Evolutionary conservation across 2,329 filamentous ascomycete genomes (phyloP).

Genomic region (Helotiales sp.): DNA sequence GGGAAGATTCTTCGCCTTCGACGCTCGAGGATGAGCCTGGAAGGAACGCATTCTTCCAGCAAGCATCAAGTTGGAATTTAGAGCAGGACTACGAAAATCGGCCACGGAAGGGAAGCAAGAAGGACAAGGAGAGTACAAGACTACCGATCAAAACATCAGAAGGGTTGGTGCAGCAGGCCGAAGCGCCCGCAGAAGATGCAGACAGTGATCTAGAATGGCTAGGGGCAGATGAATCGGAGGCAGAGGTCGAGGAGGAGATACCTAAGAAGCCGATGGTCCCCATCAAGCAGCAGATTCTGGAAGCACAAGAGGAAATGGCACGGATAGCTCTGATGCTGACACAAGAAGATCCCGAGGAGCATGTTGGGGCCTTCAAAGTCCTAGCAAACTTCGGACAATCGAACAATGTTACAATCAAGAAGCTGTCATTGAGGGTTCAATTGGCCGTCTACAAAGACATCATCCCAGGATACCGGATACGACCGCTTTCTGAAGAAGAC

Average conservation of each 20-base stretch:
- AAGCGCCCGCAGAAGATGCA: conserved; percentile 50
- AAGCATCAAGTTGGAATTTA: conserved; percentile 81
- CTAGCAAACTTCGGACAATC: conserved; percentile 74
- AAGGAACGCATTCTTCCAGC: conserved; percentile 59
- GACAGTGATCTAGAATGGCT: conserved; percentile 66
- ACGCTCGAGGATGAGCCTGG: conserved; percentile 30
- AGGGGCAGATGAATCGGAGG: conserved; percentile 49
- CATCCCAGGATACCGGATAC: conserved; percentile 94
- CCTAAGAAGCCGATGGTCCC: conserved; percentile 65
- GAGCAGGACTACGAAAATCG: conserved; percentile 88
- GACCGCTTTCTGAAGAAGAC: conserved; percentile 74
- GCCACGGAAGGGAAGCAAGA: conserved; percentile 73
- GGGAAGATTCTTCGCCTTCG: conserved; percentile 40
- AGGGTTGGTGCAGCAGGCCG: conserved; percentile 65
- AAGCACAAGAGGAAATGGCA: conserved; percentile 91
- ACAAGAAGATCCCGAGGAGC: conserved; percentile 83
- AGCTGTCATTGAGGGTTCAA: conserved; percentile 83
- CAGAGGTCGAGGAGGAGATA: conserved; percentile 49
- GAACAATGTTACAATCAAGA: conserved; percentile 72
- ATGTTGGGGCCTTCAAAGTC: conserved; percentile 75
- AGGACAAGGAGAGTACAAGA: conserved; percentile 67
- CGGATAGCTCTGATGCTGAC: conserved; percentile 79
- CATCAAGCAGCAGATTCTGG: conserved; percentile 74
- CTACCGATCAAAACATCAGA: conserved; percentile 86
- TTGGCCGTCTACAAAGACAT: conserved; percentile 91